Evolutionary conservation across 129 eudicot genomes (phyloP).

Genomic region (Deinandra increscens): DNA sequence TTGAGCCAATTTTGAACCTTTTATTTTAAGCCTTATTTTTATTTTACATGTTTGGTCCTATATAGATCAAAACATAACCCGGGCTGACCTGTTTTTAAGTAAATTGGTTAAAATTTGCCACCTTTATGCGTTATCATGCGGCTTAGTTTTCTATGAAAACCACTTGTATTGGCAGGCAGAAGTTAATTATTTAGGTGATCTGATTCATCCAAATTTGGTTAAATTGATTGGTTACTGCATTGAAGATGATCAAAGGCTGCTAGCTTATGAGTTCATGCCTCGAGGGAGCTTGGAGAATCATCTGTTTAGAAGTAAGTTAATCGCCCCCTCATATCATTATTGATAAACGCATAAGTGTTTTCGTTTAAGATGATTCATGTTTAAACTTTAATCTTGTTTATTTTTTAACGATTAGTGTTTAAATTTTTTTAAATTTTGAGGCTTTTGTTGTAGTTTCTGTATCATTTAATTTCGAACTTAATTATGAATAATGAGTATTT

Average conservation of each 20-base stretch:
- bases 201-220: conserved; percentile 87
- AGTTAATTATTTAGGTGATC: conserved; percentile 89
- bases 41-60: background rate
- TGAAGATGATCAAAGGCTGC: conserved; percentile 93
- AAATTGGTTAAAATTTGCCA: background rate
- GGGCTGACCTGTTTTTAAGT: background rate
- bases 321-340: conserved; percentile 3
- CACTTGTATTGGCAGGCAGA: conserved; percentile 63
- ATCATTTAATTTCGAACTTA: background rate
- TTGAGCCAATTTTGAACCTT: background rate
- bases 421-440: background rate
- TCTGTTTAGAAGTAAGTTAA: conserved; percentile 74
- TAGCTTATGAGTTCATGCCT: conserved; percentile 95
- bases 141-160: conserved; percentile 8
- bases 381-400: background rate
- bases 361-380: background rate
- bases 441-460: background rate
- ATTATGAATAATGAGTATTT: background rate
- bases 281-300: conserved; percentile 98
- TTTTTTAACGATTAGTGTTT: background rate
- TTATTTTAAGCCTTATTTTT: background rate
- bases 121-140: background rate
- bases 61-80: background rate
- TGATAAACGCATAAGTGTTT: background rate
- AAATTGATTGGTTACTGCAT: conserved; percentile 94